phyloP scores from a whole-genome alignment of 164 flowering plant genomes.

The Protea cynaroides region DNA sequence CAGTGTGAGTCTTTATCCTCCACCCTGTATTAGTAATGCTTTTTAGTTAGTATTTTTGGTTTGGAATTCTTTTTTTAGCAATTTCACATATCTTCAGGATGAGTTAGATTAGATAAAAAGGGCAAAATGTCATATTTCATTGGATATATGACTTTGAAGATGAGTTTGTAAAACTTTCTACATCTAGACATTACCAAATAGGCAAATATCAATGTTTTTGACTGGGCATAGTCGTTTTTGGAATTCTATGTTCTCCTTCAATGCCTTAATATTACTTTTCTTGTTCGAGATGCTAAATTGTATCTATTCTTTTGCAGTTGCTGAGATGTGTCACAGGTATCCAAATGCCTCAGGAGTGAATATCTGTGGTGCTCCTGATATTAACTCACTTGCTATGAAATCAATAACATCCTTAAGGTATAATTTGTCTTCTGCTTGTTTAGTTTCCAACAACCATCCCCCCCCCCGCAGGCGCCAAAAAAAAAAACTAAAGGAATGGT shows the following conservation, averaged over 20 bases:
- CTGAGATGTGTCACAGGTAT: conserved; percentile 77
- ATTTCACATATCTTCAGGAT: too few species aligned
- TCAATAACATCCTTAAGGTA: conserved; percentile 68
- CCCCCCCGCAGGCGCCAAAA: too few species aligned
- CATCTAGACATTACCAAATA: too few species aligned
- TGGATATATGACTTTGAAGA: too few species aligned
- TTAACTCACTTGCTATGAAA: conserved; percentile 55
- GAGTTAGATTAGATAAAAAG: too few species aligned
- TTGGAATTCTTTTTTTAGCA: neutral
- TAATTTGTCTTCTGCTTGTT: conserved; percentile 7
- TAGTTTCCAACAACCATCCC: too few species aligned
- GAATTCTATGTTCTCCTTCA: neutral
- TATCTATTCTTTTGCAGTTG: conserved; percentile 46
- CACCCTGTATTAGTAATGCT: neutral
- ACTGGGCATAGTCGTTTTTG: neutral
- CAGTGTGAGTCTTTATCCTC: conserved; percentile 60
- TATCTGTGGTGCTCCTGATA: conserved; percentile 49
- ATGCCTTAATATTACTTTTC: neutral
- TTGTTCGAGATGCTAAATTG: neutral
- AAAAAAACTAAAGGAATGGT: too few species aligned
- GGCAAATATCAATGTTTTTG: too few species aligned
- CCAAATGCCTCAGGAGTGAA: conserved; percentile 84
- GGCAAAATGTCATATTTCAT: too few species aligned
- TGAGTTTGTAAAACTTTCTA: neutral
- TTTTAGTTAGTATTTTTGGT: neutral